phyloP scores from a whole-genome alignment of 1,284 basidiomycete species.

The Rhodotorula glutinis region DNA sequence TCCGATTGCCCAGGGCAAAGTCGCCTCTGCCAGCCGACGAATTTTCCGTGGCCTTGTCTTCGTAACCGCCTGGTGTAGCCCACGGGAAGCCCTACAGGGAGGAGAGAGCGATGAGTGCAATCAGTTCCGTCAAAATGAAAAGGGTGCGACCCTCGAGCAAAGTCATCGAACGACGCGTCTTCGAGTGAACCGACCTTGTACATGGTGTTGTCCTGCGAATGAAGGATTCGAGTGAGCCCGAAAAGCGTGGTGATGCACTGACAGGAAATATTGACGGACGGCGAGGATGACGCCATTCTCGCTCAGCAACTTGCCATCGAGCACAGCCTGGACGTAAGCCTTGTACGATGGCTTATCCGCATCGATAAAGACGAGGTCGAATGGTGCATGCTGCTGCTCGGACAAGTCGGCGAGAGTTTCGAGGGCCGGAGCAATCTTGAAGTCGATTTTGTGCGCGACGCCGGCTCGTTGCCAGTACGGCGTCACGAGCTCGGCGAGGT shows the following conservation, averaged over 20 bases:
- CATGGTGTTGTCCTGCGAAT: constrained; percentile 46
- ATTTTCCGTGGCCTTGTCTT: too few species aligned
- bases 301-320: constrained; percentile 42
- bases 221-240: too few species aligned
- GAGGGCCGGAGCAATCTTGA: constrained; percentile 42
- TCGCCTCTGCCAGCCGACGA: not conserved
- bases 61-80: not conserved
- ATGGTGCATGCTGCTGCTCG: constrained; percentile 37
- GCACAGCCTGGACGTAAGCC: constrained; percentile 43
- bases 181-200: constrained; percentile 41
- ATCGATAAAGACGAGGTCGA: constrained; percentile 49
- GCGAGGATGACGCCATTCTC: constrained; percentile 44
- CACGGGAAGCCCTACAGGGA: constrained; percentile 7
- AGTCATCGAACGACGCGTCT: not conserved
- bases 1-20: not conserved
- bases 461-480: constrained; percentile 46
- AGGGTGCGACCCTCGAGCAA: too few species aligned
- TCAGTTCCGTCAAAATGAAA: not conserved
- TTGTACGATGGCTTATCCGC: constrained; percentile 47
- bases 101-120: too few species aligned
- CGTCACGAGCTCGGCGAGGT: constrained; percentile 42
- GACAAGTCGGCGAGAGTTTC: constrained; percentile 41
- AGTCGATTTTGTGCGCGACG: constrained; percentile 42
- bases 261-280: too few species aligned
- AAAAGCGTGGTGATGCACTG: too few species aligned